These are phyloP conservation scores for Eutreptiella sp. DNA, from an alignment of 208 protist genomes.

Conservation along the genomic window DNA sequence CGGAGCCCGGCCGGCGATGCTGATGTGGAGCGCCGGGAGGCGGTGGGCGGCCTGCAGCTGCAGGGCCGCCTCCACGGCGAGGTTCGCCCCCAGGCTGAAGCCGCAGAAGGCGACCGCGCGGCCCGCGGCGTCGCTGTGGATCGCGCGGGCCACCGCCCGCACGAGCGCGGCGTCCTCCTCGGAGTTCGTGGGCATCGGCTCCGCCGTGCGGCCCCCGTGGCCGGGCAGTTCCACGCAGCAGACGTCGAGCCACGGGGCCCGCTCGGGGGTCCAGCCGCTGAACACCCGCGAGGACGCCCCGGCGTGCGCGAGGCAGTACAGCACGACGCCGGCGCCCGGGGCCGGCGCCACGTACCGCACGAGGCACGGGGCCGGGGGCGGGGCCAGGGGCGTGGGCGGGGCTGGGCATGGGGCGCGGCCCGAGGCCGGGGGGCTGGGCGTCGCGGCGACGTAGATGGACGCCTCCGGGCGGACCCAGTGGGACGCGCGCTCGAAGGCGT, in stretches of 20 bases:
- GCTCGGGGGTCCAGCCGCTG: background rate
- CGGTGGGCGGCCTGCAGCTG: background rate
- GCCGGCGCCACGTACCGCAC: background rate
- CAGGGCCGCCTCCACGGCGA: constrained; percentile 7
- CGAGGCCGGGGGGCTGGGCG: background rate
- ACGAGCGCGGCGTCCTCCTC: background rate
- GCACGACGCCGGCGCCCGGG: background rate
- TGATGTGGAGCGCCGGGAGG: constrained; percentile 3
- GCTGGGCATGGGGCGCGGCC: background rate
- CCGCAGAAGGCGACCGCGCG: constrained; percentile 12
- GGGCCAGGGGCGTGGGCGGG: background rate
- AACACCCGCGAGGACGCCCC: constrained; percentile 21
- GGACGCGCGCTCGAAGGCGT: constrained; percentile 22
- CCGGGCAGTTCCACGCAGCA: constrained; percentile 27
- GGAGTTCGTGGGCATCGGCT: background rate
- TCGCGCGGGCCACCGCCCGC: background rate
- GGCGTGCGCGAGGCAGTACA: constrained; percentile 31
- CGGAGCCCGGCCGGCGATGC: constrained; percentile 28
- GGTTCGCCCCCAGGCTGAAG: constrained; percentile 14
- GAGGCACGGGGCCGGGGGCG: background rate
- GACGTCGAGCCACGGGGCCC: constrained; percentile 22
- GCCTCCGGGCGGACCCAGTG: constrained; percentile 22
- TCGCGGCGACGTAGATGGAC: constrained; percentile 28
- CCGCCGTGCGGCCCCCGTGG: constrained; percentile 16
- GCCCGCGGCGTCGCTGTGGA: constrained; percentile 8